Evolutionary conservation across 768 basidiomycete species (phyloP), one percentile per base, ranked within the genome.

Genomic region (Tulasnella calospora): DNA sequence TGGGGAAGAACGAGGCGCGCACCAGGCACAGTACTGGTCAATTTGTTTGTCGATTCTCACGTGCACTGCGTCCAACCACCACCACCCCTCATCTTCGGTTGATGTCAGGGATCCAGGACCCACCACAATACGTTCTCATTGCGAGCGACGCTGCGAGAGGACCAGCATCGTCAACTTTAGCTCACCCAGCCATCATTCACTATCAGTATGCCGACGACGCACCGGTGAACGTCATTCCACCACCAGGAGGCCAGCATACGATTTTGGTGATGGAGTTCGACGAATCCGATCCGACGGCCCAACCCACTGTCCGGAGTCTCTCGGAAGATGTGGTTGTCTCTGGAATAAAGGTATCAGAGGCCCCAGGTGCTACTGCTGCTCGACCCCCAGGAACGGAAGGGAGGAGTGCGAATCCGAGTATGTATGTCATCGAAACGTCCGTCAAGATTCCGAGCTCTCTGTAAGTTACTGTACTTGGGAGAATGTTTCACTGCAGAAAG

Each of bases 201-300:
- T 94, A 94, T 83, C 92, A 93, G 81, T 95, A 93, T 82, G 88
- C 89, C 27, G 93, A 95, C 81, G 94, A 95, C 82, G 87, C 91
- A 0, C 90, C 92, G 3, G 83, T 89, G n/a, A 84, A 89, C 15
- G 84, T 94, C 17, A 84, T 93, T 55, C 90, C 92, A 6, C 87
- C 86, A 46, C 86, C 86, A 55, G 61, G 15, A 27, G 85, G 88
- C 15, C 86, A 89, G 74, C 92, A 94, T 83, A 92, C 92, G 81
- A 90, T 95, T 33, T 86, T 95, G 1, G 87, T 95, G 35, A 86
- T 95, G 61, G 89, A 93, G 83, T 90, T 89, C 81, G 89, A 92
- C 80, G 87, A 89, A n/a, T 79, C 79, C 21, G 79, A 83, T 72
- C 81, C 79, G 17, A 69, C 83, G 6, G 80, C 84, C 2, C 13